These are phyloP conservation scores for Trichoderma sp. DNA, from an alignment of 2,329 filamentous ascomycete genomes.

Conservation along the genomic window DNA sequence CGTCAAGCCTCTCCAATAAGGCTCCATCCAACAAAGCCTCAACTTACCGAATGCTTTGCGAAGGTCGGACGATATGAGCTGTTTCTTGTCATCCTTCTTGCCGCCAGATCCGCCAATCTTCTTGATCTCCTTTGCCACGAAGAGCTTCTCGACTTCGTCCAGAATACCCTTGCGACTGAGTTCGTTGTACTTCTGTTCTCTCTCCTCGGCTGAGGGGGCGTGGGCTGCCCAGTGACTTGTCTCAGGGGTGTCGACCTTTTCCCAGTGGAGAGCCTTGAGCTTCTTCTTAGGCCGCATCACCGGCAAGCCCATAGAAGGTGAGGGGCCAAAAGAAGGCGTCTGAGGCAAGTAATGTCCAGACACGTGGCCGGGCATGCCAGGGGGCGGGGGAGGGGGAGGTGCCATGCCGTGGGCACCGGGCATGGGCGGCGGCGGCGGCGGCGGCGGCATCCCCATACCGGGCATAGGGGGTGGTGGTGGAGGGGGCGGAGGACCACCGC, in stretches of 20 bases:
- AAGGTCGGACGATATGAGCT: conserved; percentile 89
- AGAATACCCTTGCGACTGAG: conserved; percentile 92
- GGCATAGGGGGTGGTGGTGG: conserved; percentile 51
- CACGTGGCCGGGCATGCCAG: conserved; percentile 67
- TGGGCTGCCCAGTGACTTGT: conserved; percentile 92
- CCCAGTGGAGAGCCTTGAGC: conserved; percentile 98
- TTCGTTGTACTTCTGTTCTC: conserved; percentile 94
- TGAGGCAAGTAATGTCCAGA: conserved; percentile 77
- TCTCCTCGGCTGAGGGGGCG: conserved; percentile 79
- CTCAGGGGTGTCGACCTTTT: conserved; percentile 92
- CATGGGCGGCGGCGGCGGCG: conserved; percentile 45
- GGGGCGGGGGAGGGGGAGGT: conserved; percentile 58
- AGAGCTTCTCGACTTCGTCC: conserved; percentile 96
- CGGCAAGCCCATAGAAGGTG: conserved; percentile 67
- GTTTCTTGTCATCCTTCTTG: conserved; percentile 94
- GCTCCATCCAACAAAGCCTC: background rate
- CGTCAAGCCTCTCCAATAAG: background rate
- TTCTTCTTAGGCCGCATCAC: conserved; percentile 96
- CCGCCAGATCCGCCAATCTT: conserved; percentile 69
- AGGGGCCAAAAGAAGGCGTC: conserved; percentile 56
- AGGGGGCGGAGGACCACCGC: conserved; percentile 44
- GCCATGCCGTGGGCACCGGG: conserved; percentile 46
- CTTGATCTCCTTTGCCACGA: conserved; percentile 96
- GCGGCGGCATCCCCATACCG: conserved; percentile 37
- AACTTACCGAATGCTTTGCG: conserved; percentile 76